Percentiles rank a stretch among this genome's conserved stretches.
Conservation (phyloP, 2,329 filamentous ascomycete species). For the Mycosphaerella arachidis region DNA sequence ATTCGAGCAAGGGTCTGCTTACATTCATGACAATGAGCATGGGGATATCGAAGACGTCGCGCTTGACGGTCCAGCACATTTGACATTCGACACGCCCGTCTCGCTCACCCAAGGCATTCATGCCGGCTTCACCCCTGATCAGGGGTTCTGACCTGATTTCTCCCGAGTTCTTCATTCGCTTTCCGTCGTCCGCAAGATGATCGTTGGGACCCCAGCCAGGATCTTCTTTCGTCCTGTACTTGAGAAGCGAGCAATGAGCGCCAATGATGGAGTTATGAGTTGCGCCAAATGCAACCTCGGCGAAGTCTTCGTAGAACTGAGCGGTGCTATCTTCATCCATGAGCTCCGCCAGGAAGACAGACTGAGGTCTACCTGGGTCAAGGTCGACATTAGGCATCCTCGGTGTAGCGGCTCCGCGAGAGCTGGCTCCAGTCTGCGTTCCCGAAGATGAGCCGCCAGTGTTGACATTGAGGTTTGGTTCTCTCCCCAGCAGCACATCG, state of each 20-base stretch:
- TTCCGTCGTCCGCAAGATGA: slow-evolving; percentile 40
- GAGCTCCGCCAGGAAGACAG: slow-evolving; percentile 86
- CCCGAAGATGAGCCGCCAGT: slow-evolving; percentile 51
- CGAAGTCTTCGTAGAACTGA: slow-evolving; percentile 94
- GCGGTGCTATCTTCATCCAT: slow-evolving; percentile 91
- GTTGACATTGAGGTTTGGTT: slow-evolving; percentile 84
- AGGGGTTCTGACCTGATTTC: slow-evolving; percentile 25
- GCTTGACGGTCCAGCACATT: slow-evolving; percentile 95
- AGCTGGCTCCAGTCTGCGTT: slow-evolving; percentile 40
- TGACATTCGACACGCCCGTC: slow-evolving; percentile 92
- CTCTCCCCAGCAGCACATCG: slow-evolving; percentile 80
- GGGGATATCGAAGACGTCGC: slow-evolving; percentile 96
- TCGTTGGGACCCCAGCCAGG: slow-evolving; percentile 42
- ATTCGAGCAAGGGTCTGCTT: slow-evolving; percentile 43
- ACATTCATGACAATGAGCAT: slow-evolving; percentile 99
- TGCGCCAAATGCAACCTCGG: slow-evolving; percentile 86
- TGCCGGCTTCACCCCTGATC: slow-evolving; percentile 65
- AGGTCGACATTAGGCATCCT: slow-evolving; percentile 28
- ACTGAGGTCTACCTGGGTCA: slow-evolving; percentile 53
- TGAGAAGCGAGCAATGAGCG: slow-evolving; percentile 77
- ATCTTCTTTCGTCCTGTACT: slow-evolving; percentile 74
- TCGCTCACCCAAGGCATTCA: slow-evolving; percentile 70
- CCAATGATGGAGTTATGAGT: slow-evolving; percentile 74
- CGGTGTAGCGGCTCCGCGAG: slow-evolving; percentile 48
- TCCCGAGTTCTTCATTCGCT: slow-evolving; percentile 24